Percentiles rank a stretch among this genome's conserved stretches.
Evolutionary conservation across 2,329 filamentous ascomycete species (phyloP).

Genomic region (Fusarium sp.): DNA sequence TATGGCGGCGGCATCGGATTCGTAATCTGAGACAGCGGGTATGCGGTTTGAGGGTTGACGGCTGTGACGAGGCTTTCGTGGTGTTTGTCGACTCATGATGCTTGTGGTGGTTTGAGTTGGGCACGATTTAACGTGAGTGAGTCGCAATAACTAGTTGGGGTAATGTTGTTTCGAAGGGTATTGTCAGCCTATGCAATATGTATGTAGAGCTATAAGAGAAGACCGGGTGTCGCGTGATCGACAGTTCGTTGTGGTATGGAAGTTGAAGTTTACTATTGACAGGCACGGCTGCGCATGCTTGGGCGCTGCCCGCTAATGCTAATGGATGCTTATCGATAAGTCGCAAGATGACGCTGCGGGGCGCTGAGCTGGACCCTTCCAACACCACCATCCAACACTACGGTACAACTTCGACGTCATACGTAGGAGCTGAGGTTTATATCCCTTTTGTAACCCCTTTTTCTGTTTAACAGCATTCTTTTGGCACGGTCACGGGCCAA

Average conservation of each 20-base stretch:
- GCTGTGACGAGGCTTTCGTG: constrained; percentile 57
- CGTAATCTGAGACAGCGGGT: constrained; percentile 70
- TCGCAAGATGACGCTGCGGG: constrained; percentile 42
- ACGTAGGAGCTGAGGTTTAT: constrained; percentile 26
- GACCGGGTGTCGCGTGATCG: constrained; percentile 6
- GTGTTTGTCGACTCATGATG: constrained; percentile 61
- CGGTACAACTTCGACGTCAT: constrained; percentile 34
- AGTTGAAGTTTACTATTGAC: constrained; percentile 28
- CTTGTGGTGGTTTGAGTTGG: constrained; percentile 30
- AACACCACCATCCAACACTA: constrained; percentile 40
- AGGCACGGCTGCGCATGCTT: constrained; percentile 39
- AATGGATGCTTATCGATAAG: constrained; percentile 50
- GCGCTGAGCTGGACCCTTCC: constrained; percentile 26
- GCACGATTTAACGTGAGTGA: constrained; percentile 8
- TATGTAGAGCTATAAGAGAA: neutral
- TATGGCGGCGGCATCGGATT: constrained; percentile 70
- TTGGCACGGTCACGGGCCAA: constrained; percentile 10
- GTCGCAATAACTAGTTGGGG: neutral
- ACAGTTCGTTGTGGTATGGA: constrained; percentile 18
- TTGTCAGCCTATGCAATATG: neutral
- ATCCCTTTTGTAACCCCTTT: constrained; percentile 16
- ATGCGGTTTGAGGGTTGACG: constrained; percentile 59
- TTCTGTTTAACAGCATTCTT: constrained; percentile 33
- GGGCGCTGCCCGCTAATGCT: constrained; percentile 11
- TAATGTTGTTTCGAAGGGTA: neutral